Evolutionary conservation across 2,329 filamentous ascomycete species (phyloP), one percentile per base, ranked within the genome.

Genomic region (Curvularia spicifera): DNA sequence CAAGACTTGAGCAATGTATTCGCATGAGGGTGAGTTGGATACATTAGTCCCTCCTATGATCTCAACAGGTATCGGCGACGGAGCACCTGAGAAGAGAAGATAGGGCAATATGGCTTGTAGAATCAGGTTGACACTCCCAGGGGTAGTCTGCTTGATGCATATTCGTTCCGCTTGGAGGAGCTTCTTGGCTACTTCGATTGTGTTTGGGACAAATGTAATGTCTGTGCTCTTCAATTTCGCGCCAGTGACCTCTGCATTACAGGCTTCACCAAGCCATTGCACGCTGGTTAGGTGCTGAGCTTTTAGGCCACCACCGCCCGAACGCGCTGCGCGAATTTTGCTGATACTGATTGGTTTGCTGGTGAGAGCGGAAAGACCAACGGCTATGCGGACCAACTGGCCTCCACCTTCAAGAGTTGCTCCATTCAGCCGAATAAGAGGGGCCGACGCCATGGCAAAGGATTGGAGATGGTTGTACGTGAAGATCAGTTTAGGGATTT

Each of bases 391-490:
- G 43, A 87, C 77, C 2, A 88, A 78, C 70, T 88, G 86, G 13
- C 86, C 86, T 26, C 86, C 86, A 39, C 85, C 86, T 79, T 88
- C 85, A 20, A 87, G 81, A 3, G 81, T 85, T 18, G 80, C 81
- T 47, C 86, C 85, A 67, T 85, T 80, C 10, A 87, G 67, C 49
- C 71, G 68, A 10, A 76, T 66, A 1, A 60, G 40, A 13, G 43
- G 31, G 24, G 26, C 49, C 5, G 47, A 45, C 20, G 60, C 53
- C 61, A 67, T 65, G n/a, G 1, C 26, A 37, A 20, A 22, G 12
- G 8, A 43, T 26, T 5, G 22, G 22, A 26, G 22, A n/a, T 26
- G 2, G 2, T n/a, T 26, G 6, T n/a, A n/a, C 13, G 22, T n/a
- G 22, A 12, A 28, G 22, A 26, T n/a, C 3, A 28, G 2, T n/a